A percentile compares a stretch with the other conserved stretches of the same genome.
Conservation (phyloP, 2,329 filamentous ascomycete species). For the Colletotrichum abscissum region DNA sequence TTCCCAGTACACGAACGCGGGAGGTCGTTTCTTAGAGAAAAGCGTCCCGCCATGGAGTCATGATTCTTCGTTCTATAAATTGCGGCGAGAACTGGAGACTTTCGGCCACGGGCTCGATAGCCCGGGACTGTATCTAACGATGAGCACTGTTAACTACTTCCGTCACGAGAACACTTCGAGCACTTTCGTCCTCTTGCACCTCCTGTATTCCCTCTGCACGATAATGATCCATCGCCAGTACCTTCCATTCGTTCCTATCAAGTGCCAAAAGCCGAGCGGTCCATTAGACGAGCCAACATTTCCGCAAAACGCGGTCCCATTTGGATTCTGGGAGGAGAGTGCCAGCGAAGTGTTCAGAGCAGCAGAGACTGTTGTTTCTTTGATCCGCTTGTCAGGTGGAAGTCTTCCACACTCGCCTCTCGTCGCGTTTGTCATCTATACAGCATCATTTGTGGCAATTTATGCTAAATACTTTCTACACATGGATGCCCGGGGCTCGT, state of each 20-base stretch:
- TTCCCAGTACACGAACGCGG: constrained; percentile 63
- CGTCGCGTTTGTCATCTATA: constrained; percentile 74
- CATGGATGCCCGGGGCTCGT: constrained; percentile 70
- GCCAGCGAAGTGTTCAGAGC: constrained; percentile 72
- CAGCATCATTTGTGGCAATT: constrained; percentile 72
- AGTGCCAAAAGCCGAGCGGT: constrained; percentile 58
- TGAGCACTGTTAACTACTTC: constrained; percentile 71
- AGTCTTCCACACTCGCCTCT: constrained; percentile 75
- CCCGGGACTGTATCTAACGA: constrained; percentile 48
- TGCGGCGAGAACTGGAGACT: constrained; percentile 60
- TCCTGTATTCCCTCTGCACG: constrained; percentile 71
- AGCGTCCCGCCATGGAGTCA: constrained; percentile 69
- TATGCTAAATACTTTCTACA: constrained; percentile 75
- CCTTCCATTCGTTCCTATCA: constrained; percentile 72
- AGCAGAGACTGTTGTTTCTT: constrained; percentile 70
- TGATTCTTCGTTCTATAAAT: constrained; percentile 62
- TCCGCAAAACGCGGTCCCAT: constrained; percentile 57
- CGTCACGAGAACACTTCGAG: constrained; percentile 74
- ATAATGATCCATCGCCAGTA: constrained; percentile 78
- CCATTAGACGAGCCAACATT: constrained; percentile 71
- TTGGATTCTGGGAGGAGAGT: constrained; percentile 71
- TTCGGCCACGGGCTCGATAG: constrained; percentile 56
- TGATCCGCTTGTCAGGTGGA: constrained; percentile 72
- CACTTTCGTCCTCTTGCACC: constrained; percentile 74
- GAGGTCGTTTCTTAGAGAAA: constrained; percentile 61